These are phyloP conservation scores for Ettlia oleoabundans DNA, from an alignment of 139 green algal species.

Conservation along the genomic window DNA sequence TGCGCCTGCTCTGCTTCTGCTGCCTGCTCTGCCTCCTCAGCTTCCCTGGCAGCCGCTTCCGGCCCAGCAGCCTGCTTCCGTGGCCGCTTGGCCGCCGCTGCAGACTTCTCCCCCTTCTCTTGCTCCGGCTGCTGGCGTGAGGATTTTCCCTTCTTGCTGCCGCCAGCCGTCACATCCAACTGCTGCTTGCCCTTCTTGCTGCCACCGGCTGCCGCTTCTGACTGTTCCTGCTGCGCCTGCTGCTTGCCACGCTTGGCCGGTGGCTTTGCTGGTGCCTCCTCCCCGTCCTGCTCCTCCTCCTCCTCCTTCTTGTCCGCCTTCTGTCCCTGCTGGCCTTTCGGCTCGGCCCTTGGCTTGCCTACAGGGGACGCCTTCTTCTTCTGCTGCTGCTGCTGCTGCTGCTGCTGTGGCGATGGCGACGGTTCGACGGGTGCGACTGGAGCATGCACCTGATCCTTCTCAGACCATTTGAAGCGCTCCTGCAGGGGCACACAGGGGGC, in stretches of 20 bases:
- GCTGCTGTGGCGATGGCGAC: not conserved
- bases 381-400: not conserved
- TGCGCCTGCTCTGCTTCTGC: no score
- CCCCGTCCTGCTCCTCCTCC: not conserved
- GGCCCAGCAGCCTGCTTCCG: not conserved
- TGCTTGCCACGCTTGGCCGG: constrained; percentile 6
- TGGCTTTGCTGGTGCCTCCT: not conserved
- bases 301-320: not conserved
- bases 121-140: no score
- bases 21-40: not conserved
- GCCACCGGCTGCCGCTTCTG: no score
- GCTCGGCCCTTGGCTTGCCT: not conserved
- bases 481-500: not conserved
- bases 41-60: not conserved
- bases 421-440: not conserved
- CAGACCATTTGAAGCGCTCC: constrained; percentile 26
- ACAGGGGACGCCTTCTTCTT: not conserved
- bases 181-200: not conserved
- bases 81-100: not conserved
- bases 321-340: not conserved
- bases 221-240: no score
- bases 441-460: not conserved
- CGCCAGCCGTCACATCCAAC: no score
- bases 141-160: no score
- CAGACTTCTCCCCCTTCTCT: no score